phyloP scores from a whole-genome alignment of 495 filamentous ascomycete species.

The Cenococcum geophilum region DNA sequence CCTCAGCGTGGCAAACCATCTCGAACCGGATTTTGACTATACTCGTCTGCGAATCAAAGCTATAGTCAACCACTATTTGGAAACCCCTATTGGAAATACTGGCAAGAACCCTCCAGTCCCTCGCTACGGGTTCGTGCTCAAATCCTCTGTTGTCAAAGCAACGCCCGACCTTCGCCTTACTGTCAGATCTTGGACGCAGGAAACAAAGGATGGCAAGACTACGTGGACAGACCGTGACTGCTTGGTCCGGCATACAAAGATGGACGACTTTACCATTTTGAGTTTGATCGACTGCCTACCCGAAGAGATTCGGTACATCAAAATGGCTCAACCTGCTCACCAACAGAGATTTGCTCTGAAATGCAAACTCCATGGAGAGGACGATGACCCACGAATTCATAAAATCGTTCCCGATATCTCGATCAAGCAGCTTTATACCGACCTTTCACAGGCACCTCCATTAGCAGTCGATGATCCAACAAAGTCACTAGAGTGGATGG shows the following conservation, averaged over 20 bases:
- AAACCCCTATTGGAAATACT: background rate
- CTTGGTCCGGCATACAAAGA: background rate
- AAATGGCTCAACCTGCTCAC: slow-evolving; percentile 11
- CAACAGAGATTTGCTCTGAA: slow-evolving; percentile 18
- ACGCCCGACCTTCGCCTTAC: slow-evolving; percentile 11
- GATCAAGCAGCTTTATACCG: too few relatives aligned
- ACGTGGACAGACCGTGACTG: background rate
- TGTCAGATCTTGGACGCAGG: background rate
- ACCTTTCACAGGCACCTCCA: too few relatives aligned
- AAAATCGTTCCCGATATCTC: too few relatives aligned
- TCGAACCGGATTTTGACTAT: slow-evolving; percentile 19
- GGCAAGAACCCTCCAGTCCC: slow-evolving; percentile 1
- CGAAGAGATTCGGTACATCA: slow-evolving; percentile 28
- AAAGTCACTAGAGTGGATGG: too few relatives aligned
- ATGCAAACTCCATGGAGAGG: too few relatives aligned
- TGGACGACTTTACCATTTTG: slow-evolving; percentile 4
- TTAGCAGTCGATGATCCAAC: too few relatives aligned
- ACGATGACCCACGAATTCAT: too few relatives aligned
- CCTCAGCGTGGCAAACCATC: slow-evolving; percentile 43
- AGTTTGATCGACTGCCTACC: slow-evolving; percentile 3
- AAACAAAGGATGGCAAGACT: background rate
- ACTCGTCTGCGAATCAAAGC: slow-evolving; percentile 8
- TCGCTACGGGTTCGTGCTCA: slow-evolving; percentile 12
- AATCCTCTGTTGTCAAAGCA: background rate
- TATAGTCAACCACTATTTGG: slow-evolving; percentile 1